Conservation (phyloP, 2,329 filamentous ascomycete genomes). For the Magnaporthales sp. region DNA sequence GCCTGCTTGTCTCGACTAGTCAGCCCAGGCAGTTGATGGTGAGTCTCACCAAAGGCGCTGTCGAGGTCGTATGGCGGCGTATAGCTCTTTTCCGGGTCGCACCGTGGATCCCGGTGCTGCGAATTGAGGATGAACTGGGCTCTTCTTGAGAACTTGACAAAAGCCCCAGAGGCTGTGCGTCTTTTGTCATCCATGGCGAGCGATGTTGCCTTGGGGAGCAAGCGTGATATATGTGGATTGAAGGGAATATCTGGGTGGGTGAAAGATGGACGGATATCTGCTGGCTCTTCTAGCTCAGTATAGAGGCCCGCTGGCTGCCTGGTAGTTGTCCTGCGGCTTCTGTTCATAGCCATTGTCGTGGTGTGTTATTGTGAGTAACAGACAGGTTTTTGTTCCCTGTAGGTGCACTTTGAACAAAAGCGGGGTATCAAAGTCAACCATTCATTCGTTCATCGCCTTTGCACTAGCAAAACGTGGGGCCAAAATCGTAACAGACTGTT, state of each 20-base stretch:
- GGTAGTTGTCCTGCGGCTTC: not conserved
- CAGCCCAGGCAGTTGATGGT: conserved; percentile 2
- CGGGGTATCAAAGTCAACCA: not conserved
- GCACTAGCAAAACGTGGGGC: not conserved
- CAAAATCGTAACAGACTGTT: not conserved
- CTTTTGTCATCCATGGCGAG: conserved; percentile 15
- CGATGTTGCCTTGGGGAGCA: conserved; percentile 7
- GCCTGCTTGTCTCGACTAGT: conserved; percentile 4
- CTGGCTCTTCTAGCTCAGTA: conserved; percentile 12
- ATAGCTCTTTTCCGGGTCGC: not conserved
- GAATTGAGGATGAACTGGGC: conserved; percentile 4
- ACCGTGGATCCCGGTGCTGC: not conserved
- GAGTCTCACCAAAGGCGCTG: not conserved
- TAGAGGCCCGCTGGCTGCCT: conserved; percentile 14
- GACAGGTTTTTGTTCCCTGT: not conserved
- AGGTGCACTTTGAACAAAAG: not conserved
- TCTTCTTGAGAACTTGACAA: conserved; percentile 10
- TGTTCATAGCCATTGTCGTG: not conserved
- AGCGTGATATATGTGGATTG: conserved; percentile 14
- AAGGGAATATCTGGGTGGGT: conserved; percentile 15
- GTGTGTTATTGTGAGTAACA: not conserved
- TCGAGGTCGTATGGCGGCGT: conserved; percentile 3
- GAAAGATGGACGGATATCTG: conserved; percentile 11
- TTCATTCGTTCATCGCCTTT: not conserved
- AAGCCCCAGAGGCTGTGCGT: conserved; percentile 6